Evolutionary conservation across 768 basidiomycete species (phyloP).

Genomic region (Boletellus ananas): DNA sequence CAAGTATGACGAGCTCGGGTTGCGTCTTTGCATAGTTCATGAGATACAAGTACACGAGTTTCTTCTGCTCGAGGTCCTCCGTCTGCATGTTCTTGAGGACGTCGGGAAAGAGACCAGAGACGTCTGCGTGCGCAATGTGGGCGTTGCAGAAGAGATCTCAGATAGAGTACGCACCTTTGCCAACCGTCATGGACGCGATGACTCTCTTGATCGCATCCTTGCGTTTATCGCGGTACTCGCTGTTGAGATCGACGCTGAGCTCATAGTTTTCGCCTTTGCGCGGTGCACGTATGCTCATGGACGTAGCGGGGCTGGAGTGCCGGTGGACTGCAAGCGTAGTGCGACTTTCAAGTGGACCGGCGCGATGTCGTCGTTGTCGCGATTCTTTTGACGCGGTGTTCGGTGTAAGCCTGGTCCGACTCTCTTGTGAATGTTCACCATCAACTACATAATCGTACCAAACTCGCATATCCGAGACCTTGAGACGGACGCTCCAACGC

Average conservation of each 20-base stretch:
- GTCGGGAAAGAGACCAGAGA: constrained; percentile 94
- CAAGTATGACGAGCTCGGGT: constrained; percentile 97
- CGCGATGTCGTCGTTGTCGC: too few relatives aligned
- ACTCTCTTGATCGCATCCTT: constrained; percentile 98
- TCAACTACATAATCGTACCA: too few relatives aligned
- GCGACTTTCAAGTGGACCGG: too few relatives aligned
- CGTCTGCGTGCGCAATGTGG: constrained; percentile 44
- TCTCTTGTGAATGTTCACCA: too few relatives aligned
- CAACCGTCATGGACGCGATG: constrained; percentile 98
- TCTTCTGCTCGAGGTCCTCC: constrained; percentile 99
- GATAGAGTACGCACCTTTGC: constrained; percentile 66
- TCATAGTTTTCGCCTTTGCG: constrained; percentile 94
- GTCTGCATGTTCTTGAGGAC: constrained; percentile 99
- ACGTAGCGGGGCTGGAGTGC: neutral
- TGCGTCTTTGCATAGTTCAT: constrained; percentile 99
- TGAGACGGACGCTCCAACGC: too few relatives aligned
- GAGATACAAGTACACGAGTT: constrained; percentile 97
- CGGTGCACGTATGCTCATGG: constrained; percentile 51
- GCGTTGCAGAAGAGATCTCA: constrained; percentile 3
- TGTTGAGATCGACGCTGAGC: constrained; percentile 94
- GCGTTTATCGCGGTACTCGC: constrained; percentile 89
- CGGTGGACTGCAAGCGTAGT: too few relatives aligned
- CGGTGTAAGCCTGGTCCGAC: too few relatives aligned
- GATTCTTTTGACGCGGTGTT: too few relatives aligned
- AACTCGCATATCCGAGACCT: too few relatives aligned